phyloP scores from a whole-genome alignment of 345 rosid genomes.

The Dimocarpus longan region DNA sequence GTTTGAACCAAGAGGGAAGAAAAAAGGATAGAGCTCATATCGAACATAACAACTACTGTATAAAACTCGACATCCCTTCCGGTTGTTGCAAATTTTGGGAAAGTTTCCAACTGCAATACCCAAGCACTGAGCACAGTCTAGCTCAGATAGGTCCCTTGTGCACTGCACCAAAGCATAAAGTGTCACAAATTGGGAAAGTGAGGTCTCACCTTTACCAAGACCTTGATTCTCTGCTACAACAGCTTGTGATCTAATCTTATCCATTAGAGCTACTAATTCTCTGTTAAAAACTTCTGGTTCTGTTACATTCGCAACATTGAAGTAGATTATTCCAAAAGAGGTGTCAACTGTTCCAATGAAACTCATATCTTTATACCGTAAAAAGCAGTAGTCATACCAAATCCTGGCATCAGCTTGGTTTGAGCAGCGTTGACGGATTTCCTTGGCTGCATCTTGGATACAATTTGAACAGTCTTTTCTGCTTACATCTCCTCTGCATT shows the following conservation, averaged over 20 bases:
- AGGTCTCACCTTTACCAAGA: conserved; percentile 60
- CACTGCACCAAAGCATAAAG: conserved; percentile 73
- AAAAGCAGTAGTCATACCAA: conserved; percentile 72
- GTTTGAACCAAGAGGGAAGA: conserved; percentile 57
- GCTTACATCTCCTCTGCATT: conserved; percentile 78
- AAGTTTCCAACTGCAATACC: conserved; percentile 63
- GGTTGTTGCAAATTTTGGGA: conserved; percentile 45
- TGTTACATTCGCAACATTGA: conserved; percentile 55
- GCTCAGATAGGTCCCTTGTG: conserved; percentile 55
- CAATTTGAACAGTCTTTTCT: conserved; percentile 54
- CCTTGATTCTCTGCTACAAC: conserved; percentile 47
- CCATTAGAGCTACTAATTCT: conserved; percentile 51
- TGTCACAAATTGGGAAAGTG: conserved; percentile 53
- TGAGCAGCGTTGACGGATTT: conserved; percentile 56
- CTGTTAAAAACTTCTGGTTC: conserved; percentile 51
- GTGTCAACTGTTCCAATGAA: conserved; percentile 63
- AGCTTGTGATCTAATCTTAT: conserved; percentile 53
- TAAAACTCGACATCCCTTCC: conserved; percentile 66
- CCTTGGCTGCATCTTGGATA: conserved; percentile 59
- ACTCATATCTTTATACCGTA: conserved; percentile 44
- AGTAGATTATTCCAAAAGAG: conserved; percentile 47
- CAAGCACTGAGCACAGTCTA: conserved; percentile 75
- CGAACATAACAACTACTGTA: conserved; percentile 73
- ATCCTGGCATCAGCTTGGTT: conserved; percentile 62
- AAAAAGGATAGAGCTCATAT: conserved; percentile 83